Evolutionary conservation across 768 basidiomycete species (phyloP).

Genomic region (Chlorophyllum brunneum): DNA sequence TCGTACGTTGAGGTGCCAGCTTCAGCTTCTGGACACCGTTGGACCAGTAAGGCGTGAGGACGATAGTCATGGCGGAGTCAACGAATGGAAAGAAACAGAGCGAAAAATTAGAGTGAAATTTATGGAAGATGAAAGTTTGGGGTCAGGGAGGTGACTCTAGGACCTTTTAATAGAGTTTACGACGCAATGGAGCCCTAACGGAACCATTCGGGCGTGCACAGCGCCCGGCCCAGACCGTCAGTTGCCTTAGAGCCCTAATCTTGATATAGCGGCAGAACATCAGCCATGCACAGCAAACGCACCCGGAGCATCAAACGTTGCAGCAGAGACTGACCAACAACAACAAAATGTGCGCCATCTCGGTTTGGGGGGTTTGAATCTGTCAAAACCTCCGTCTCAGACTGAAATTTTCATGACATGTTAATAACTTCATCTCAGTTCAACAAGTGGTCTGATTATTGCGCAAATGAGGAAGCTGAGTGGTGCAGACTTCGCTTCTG

Average conservation of each 20-base stretch:
- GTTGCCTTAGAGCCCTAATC: slow-evolving; percentile 9
- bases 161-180: not conserved
- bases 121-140: slow-evolving; percentile 12
- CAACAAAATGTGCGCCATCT: no score
- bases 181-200: not conserved
- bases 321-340: not conserved
- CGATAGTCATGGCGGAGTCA: slow-evolving; percentile 44
- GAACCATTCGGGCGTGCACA: slow-evolving; percentile 5
- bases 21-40: slow-evolving; percentile 72
- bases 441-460: no score
- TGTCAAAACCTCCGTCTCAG: no score
- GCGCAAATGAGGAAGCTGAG: no score
- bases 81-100: slow-evolving; percentile 8
- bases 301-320: slow-evolving; percentile 1
- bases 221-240: slow-evolving; percentile 4
- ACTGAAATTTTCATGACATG: no score
- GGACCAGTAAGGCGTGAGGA: slow-evolving; percentile 69
- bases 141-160: not conserved
- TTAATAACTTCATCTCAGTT: no score
- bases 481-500: no score
- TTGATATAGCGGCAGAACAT: not conserved
- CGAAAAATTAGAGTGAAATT: not conserved
- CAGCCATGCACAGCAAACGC: not conserved
- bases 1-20: slow-evolving; percentile 53
- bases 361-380: no score